Evolutionary conservation across 176 grass and related monocot species (phyloP), one percentile per base, ranked within the genome.

Genomic region (Aegilops bicornis): DNA sequence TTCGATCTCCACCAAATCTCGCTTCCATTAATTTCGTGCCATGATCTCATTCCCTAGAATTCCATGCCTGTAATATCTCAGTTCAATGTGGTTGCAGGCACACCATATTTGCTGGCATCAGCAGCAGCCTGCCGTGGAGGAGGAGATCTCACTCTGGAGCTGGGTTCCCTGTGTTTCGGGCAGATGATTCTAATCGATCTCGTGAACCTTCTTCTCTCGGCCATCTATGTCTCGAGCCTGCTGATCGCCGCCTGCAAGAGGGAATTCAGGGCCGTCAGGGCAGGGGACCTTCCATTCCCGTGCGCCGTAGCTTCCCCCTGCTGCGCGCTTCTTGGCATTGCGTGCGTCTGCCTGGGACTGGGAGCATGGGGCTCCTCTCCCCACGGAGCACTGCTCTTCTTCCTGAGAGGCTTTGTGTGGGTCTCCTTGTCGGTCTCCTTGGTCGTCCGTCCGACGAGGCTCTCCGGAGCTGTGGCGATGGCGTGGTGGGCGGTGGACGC

Each of bases 401-500:
- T 91, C 48, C n/a, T n/a, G n/a, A 86, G 87, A 69, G 91, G 82
- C 31, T 39, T 83, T 31, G 60, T 89, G 12, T 95, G 94, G 91
- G 78, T 86, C 15, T 27, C 32, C 77, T 4, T 95, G 79, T 79
- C 89, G 54, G 77, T 73, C 19, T 95, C 91, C 10, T 17, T 95
- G 70, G 69, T 64, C 20, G 6, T 89, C 30, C 87, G 83, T 24
- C 87, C 89, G 59, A 89, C 75, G 37, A 86, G 71, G 8, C n/a
- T 90, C 76, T 80, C 83, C 22, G 79, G 50, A 61, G 70, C 29
- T n/a, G 5, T 63, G 22, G 87, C 72, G 62, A 6, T 74, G 22
- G 65, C 84, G 60, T 96, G 94, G 94, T 96, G 89, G 91, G 42
- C 77, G 65, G 61, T 47, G 86, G 73, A 88, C 65, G 87, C 82